Evolutionary conservation across 805 yeast species (phyloP), one percentile per base, ranked within the genome.

Genomic region (Schizosaccharomyces pombe): DNA sequence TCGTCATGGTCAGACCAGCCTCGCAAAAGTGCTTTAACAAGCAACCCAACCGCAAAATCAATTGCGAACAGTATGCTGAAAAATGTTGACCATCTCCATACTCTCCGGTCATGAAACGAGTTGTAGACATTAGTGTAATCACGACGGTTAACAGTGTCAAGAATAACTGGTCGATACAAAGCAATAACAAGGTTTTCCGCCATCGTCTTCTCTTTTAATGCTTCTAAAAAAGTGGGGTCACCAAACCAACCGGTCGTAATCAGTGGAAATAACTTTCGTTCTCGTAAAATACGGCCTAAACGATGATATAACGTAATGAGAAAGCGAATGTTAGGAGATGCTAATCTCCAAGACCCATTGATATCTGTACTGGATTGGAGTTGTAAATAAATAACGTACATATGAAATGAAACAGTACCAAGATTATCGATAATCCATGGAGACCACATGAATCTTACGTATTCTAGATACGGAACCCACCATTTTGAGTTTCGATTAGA

Each of bases 41-140:
- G 14, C 28, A 24, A 9, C 5, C 49, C 49, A 22, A 43, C 49
- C 8, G 49, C 49, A 43, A 43, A 43, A 26, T 43, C 49, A 11
- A 43, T 26, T 8, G 26, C 14, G 14, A 43, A 43, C 26, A 43
- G n/a, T 16, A 26, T 24, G 30, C 30, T 22, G 11, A 43, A 43
- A 9, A 43, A 43, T 6, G 49, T 43, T 19, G 49, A 43, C 49
- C 49, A 43, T 24, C 49, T 43, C 49, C 49, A 43, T 26, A 43
- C 28, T 22, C 49, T 28, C 14, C 49, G 19, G 12, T 19, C 49
- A n/a, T 43, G 26, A 8, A 43, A 43, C 12, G 49, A 43, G 30
- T 43, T 43, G 49, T 43, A 43, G 1, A 43, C 26, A 12, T 16
- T 22, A 9, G 28, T 19, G n/a, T 22, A 43, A 19, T 43, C 30